Base-by-base conservation (phyloP, 805 yeast species). In the Clavispora carvajalis region DNA sequence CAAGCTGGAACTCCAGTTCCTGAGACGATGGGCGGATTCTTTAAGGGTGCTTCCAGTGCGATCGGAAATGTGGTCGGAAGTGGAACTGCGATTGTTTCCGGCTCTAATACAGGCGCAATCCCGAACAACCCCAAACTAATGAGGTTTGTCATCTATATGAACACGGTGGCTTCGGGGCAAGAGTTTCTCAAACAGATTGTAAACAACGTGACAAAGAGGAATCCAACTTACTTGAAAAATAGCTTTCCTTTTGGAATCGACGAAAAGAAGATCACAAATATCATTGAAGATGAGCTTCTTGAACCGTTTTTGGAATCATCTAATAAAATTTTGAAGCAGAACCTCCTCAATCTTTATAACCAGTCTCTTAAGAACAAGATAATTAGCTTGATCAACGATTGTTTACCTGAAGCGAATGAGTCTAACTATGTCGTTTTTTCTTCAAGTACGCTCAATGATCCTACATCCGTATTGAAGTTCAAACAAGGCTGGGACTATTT, bases 101-200 rank as follows among this genome's bases (percentile, higher is more conserved):
- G 56, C 3, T 48, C 55, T 7, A 45, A 47, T 35, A 41, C 69
- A 1, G 50, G 58, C 1, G 47, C 68, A 3, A 37, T 57, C n/a
- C 73, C 75, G 7, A 68, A 65, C 42, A 60, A 63, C 36, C 63
- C 71, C 4, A 72, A 76, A 42, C 58, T 85, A 12, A 71, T 77
- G 23, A 76, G 75, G 12, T 89, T 79, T 54, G 63, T 88, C 30
- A 65, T 85, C 1, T 76, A 82, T 43, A 65, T 89, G 44, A 90
- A 91, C 60, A 81, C 95, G 1, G 67, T 89, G 4, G 78, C 82
- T 9, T 63, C 81, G 33, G 80, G 85, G 18, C 71, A 75, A 17
- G 70, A 66, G 7, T 85, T 86, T 53, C 67, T 85, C 24, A 58
- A 62, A 10, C 77, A 75, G 42, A 60, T 86, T 28, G 49, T 80